phyloP scores from a whole-genome alignment of 352 stramenopile genomes.

The Phytophthora kernoviae region DNA sequence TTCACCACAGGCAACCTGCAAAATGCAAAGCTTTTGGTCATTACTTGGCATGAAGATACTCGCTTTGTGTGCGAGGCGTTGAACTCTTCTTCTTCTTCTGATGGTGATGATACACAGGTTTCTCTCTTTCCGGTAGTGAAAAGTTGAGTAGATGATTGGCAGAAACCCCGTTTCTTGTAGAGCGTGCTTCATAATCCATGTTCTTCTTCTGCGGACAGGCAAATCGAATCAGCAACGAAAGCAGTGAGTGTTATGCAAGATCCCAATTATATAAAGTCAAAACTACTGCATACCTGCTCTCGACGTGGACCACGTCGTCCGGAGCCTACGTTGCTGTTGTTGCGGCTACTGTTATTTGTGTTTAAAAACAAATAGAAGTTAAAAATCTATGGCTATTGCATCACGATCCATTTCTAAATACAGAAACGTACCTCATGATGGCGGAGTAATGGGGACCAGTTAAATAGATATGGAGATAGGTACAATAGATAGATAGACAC shows the following conservation, averaged over 20 bases:
- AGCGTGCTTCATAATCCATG: constrained; percentile 58
- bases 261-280: not conserved
- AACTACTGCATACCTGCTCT: constrained; percentile 34
- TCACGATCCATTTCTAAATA: not conserved
- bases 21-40: constrained; percentile 5
- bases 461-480: constrained; percentile 47
- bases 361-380: constrained; percentile 3
- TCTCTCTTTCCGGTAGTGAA: constrained; percentile 75
- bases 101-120: constrained; percentile 28
- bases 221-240: constrained; percentile 3
- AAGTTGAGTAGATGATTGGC: constrained; percentile 90
- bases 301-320: constrained; percentile 37
- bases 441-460: constrained; percentile 2
- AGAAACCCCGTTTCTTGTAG: constrained; percentile 69
- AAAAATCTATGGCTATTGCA: not conserved
- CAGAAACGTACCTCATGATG: constrained; percentile 52
- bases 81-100: constrained; percentile 76
- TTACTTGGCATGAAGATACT: constrained; percentile 89
- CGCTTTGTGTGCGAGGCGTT: constrained; percentile 69
- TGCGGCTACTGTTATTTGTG: constrained; percentile 37
- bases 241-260: constrained; percentile 9
- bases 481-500: constrained; percentile 28
- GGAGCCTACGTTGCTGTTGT: constrained; percentile 29
- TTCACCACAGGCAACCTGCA: not conserved
- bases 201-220: constrained; percentile 47